These are phyloP conservation scores for Canavalia gladiata DNA, from an alignment of 306 rosid genomes.

Conservation along the genomic window DNA sequence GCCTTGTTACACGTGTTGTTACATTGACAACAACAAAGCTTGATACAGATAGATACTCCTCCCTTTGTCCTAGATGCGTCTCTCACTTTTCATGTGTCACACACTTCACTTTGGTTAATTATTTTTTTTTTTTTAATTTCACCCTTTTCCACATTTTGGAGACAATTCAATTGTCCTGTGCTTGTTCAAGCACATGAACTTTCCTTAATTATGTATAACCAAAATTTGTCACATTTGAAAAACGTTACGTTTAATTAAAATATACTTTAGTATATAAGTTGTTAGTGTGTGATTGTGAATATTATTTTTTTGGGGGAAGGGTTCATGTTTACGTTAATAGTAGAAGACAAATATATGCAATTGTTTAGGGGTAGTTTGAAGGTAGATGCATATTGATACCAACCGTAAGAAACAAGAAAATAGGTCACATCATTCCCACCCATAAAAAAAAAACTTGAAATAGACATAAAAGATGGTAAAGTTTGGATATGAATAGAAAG, in stretches of 20 bases:
- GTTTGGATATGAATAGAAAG: conserved; percentile 20
- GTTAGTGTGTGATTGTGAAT: neutral
- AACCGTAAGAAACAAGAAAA: conserved; percentile 47
- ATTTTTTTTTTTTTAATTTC: neutral
- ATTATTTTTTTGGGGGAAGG: neutral
- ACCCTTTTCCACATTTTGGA: conserved; percentile 11
- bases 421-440: conserved; percentile 41
- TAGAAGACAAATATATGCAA: neutral
- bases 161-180: neutral
- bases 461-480: conserved; percentile 31
- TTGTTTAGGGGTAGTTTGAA: neutral
- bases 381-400: conserved; percentile 13
- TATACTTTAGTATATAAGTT: neutral
- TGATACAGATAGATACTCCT: conserved; percentile 34
- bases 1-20: conserved; percentile 56
- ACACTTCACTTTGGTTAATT: neutral
- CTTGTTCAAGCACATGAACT: neutral
- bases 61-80: conserved; percentile 21
- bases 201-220: neutral
- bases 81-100: conserved; percentile 11
- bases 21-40: conserved; percentile 45
- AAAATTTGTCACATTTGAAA: neutral
- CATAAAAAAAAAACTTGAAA: conserved; percentile 35
- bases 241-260: neutral
- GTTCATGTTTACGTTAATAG: neutral